phyloP scores from a whole-genome alignment of 495 filamentous ascomycete species.

The Penicillium flavigenum region DNA sequence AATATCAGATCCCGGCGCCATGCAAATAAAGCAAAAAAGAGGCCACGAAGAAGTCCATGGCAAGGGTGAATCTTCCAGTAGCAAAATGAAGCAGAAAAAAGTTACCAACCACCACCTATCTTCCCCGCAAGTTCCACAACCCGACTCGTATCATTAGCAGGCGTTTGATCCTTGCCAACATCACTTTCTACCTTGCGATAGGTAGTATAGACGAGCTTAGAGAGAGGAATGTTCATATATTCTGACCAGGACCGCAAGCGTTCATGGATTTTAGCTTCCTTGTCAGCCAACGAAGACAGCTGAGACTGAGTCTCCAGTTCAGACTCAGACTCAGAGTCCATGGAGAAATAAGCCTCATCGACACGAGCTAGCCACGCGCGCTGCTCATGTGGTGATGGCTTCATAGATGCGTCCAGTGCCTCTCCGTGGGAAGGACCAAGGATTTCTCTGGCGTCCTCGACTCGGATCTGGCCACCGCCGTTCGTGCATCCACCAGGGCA shows the following conservation, averaged over 20 bases:
- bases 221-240: slow-evolving; percentile 64
- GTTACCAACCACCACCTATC: slow-evolving; percentile 90
- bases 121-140: slow-evolving; percentile 89
- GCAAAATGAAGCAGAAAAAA: neutral
- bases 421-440: slow-evolving; percentile 19
- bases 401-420: slow-evolving; percentile 34
- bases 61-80: neutral
- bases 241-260: slow-evolving; percentile 70
- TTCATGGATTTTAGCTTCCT: slow-evolving; percentile 46
- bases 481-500: slow-evolving; percentile 98
- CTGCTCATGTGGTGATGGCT: slow-evolving; percentile 69
- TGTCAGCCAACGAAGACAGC: slow-evolving; percentile 27
- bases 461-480: slow-evolving; percentile 91
- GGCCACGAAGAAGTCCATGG: neutral
- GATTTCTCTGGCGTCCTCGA: slow-evolving; percentile 62
- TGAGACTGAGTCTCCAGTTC: slow-evolving; percentile 18
- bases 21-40: slow-evolving; percentile 18
- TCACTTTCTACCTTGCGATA: slow-evolving; percentile 93
- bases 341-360: slow-evolving; percentile 94
- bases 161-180: slow-evolving; percentile 71
- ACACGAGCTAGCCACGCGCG: slow-evolving; percentile 82
- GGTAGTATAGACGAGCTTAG: slow-evolving; percentile 76
- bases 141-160: slow-evolving; percentile 63
- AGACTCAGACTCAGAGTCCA: slow-evolving; percentile 56
- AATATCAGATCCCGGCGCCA: slow-evolving; percentile 21